A percentile compares a stretch with the other conserved stretches of the same genome.
Conservation (phyloP, 805 yeast species). For the Pichia paraexigua region DNA sequence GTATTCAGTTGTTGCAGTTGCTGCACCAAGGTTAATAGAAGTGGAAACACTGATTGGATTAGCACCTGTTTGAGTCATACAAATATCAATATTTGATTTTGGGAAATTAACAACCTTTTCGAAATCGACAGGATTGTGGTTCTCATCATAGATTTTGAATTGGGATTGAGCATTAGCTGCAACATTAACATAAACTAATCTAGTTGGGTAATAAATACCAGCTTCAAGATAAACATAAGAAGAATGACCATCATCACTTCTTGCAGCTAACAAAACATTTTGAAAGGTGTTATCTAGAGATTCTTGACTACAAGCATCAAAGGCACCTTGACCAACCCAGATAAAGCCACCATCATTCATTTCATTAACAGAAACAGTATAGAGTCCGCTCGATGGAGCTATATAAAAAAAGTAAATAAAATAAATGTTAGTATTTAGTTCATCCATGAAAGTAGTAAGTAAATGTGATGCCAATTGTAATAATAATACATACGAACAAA, state of each 20-base stretch:
- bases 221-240: slow-evolving; percentile 8
- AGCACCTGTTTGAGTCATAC: background rate
- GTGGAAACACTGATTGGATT: slow-evolving; percentile 2
- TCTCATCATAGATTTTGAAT: slow-evolving; percentile 8
- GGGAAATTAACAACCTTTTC: slow-evolving; percentile 3
- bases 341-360: slow-evolving; percentile 28
- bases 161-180: background rate
- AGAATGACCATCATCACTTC: background rate
- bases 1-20: background rate
- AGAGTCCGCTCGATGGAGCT: slow-evolving; percentile 25
- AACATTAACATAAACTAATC: slow-evolving; percentile 8
- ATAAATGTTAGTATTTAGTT: slow-evolving; percentile 18
- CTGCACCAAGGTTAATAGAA: background rate
- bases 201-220: slow-evolving; percentile 13
- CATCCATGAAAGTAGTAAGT: slow-evolving; percentile 3
- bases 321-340: slow-evolving; percentile 24
- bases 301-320: slow-evolving; percentile 25
- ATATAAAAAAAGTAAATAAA: background rate
- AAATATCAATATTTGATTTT: background rate
- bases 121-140: slow-evolving; percentile 3
- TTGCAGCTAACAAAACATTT: slow-evolving; percentile 3
- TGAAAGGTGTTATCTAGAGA: background rate
- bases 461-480: background rate
- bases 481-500: slow-evolving; percentile 8
- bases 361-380: slow-evolving; percentile 13